Conservation (phyloP, 2,329 filamentous ascomycete species). For the Aureobasidium sp. region DNA sequence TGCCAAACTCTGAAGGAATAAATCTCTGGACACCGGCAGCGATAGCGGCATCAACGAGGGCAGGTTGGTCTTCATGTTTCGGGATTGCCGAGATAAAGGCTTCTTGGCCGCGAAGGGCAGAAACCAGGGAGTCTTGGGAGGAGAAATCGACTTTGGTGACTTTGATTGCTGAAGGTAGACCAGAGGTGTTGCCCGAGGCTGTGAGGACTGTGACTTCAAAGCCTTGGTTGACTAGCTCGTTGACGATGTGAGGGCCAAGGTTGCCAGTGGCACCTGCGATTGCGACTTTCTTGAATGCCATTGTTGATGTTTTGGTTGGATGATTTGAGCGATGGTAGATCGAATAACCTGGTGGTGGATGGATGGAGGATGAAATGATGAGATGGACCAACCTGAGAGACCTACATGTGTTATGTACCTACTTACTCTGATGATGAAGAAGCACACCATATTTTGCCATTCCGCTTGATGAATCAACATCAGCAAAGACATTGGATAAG, state of each 20-base stretch:
- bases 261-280: constrained; percentile 29
- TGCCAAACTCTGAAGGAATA: constrained; percentile 36
- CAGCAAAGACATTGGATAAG: background rate
- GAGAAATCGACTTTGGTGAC: constrained; percentile 25
- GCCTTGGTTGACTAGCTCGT: constrained; percentile 31
- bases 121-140: constrained; percentile 25
- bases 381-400: background rate
- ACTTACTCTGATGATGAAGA: background rate
- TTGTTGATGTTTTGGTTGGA: background rate
- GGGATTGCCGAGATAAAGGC: constrained; percentile 30
- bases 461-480: background rate
- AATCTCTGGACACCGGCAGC: constrained; percentile 33
- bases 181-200: constrained; percentile 22
- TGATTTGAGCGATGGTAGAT: background rate
- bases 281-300: constrained; percentile 4
- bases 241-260: constrained; percentile 34
- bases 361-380: background rate
- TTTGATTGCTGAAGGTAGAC: constrained; percentile 23
- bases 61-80: constrained; percentile 22
- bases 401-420: background rate
- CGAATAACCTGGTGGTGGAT: background rate
- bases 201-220: constrained; percentile 29
- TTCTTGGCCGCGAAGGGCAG: constrained; percentile 30
- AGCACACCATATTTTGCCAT: background rate
- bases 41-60: constrained; percentile 33